Percentiles rank a stretch among this genome's conserved stretches.
phyloP scores from a whole-genome alignment of 2,329 filamentous ascomycete species.

The Beauveria caledonica region DNA sequence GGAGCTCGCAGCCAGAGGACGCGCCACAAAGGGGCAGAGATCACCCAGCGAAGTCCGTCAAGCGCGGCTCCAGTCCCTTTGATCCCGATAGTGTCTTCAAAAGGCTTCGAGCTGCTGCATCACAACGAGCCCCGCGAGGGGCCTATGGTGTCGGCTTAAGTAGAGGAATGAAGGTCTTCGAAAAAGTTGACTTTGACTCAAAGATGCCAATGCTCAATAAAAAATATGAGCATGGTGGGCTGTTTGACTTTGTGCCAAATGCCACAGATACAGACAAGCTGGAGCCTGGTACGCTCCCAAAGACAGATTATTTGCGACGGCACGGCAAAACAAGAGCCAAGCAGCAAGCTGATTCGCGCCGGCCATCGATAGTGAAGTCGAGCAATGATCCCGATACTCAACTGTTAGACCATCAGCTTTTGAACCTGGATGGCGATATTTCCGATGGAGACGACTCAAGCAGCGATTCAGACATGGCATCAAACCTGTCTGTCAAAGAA shows the following conservation, averaged over 20 bases:
- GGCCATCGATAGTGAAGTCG: conserved; percentile 5
- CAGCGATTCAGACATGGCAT: conserved; percentile 48
- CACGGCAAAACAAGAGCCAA: conserved; percentile 35
- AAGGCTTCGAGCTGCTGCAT: conserved; percentile 42
- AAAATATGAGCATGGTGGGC: conserved; percentile 50
- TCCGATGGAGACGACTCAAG: conserved; percentile 35
- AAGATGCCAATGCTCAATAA: conserved; percentile 45
- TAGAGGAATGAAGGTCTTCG: conserved; percentile 41
- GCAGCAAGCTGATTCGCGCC: conserved; percentile 19
- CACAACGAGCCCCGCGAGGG: conserved; percentile 15
- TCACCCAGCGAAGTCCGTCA: conserved; percentile 26
- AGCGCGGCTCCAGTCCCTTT: conserved; percentile 49
- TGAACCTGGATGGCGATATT: conserved; percentile 6
- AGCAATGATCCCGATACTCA: not conserved
- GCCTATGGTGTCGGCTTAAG: conserved; percentile 16
- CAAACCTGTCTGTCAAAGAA: conserved; percentile 42
- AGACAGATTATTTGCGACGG: conserved; percentile 40
- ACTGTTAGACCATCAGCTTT: not conserved
- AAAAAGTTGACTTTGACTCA: conserved; percentile 46
- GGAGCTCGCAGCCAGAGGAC: conserved; percentile 43
- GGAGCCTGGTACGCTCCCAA: conserved; percentile 30
- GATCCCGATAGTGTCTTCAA: conserved; percentile 52
- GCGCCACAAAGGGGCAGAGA: conserved; percentile 22
- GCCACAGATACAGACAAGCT: conserved; percentile 15
- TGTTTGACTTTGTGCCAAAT: conserved; percentile 37